These are phyloP conservation scores for Myochromella boudieri DNA, from an alignment of 768 basidiomycete species.

Conservation along the genomic window DNA sequence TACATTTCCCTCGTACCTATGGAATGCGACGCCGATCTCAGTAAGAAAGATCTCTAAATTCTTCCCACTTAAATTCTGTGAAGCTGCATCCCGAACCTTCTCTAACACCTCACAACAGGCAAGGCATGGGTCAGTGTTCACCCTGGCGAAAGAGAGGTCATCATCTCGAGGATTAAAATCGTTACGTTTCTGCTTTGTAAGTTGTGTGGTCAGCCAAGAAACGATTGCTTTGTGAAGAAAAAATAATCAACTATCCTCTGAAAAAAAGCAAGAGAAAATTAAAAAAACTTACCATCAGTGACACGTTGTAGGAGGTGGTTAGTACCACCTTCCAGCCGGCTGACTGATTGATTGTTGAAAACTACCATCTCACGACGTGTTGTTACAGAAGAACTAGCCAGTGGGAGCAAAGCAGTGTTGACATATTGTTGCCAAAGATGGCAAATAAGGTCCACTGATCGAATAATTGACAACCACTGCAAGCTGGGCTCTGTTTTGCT, in stretches of 20 bases:
- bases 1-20: slow-evolving; percentile 52
- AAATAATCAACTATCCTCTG: not conserved
- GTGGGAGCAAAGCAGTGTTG: slow-evolving; percentile 84
- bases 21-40: slow-evolving; percentile 93
- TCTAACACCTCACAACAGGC: slow-evolving; percentile 84
- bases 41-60: slow-evolving; percentile 91
- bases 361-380: slow-evolving; percentile 89
- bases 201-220: slow-evolving; percentile 69
- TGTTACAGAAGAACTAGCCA: slow-evolving; percentile 84
- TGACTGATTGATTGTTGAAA: slow-evolving; percentile 87
- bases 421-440: slow-evolving; percentile 98
- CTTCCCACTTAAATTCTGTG: slow-evolving; percentile 82
- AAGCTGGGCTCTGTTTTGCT: slow-evolving; percentile 79
- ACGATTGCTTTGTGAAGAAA: slow-evolving; percentile 56
- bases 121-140: slow-evolving; percentile 91
- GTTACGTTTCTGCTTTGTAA: slow-evolving; percentile 90
- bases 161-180: slow-evolving; percentile 98
- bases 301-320: slow-evolving; percentile 80
- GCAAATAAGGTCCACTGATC: slow-evolving; percentile 80
- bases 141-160: slow-evolving; percentile 90
- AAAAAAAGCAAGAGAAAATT: slow-evolving; percentile 1
- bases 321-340: slow-evolving; percentile 78
- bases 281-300: slow-evolving; percentile 63
- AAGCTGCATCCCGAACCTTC: slow-evolving; percentile 74
- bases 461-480: slow-evolving; percentile 62